phyloP scores from a whole-genome alignment of 2,329 filamentous ascomycete species.

The Ophiostoma perfectum region DNA sequence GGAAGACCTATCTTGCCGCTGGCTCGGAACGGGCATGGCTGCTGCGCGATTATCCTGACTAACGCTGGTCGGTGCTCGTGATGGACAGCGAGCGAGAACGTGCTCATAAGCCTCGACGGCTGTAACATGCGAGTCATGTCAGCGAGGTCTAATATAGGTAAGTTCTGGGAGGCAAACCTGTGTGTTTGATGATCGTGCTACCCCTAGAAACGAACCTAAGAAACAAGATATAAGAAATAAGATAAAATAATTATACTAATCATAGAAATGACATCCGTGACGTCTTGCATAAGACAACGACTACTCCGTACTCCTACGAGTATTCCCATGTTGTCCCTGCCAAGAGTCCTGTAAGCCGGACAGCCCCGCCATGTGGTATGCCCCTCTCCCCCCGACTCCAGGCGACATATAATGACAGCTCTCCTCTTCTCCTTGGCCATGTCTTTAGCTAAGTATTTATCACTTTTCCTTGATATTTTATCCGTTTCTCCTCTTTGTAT shows the following conservation, averaged over 20 bases:
- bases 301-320: too few relatives aligned
- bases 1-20: not conserved
- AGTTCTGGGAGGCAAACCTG: too few relatives aligned
- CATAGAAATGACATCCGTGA: not conserved
- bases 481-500: not conserved
- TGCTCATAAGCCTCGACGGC: not conserved
- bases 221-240: too few relatives aligned
- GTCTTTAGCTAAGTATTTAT: not conserved
- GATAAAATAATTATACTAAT: too few relatives aligned
- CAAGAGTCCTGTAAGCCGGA: not conserved
- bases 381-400: not conserved
- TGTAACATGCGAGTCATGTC: not conserved
- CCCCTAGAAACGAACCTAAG: too few relatives aligned
- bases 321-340: not conserved
- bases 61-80: not conserved
- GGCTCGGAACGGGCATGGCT: not conserved
- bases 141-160: not conserved
- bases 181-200: not conserved
- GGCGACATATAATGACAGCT: not conserved
- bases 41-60: not conserved
- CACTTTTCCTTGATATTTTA: not conserved
- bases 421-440: not conserved
- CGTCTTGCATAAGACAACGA: not conserved
- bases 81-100: not conserved
- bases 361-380: conserved; percentile 1